Conservation (phyloP, 2,329 filamentous ascomycete genomes). For the Fusarium metavorans region DNA sequence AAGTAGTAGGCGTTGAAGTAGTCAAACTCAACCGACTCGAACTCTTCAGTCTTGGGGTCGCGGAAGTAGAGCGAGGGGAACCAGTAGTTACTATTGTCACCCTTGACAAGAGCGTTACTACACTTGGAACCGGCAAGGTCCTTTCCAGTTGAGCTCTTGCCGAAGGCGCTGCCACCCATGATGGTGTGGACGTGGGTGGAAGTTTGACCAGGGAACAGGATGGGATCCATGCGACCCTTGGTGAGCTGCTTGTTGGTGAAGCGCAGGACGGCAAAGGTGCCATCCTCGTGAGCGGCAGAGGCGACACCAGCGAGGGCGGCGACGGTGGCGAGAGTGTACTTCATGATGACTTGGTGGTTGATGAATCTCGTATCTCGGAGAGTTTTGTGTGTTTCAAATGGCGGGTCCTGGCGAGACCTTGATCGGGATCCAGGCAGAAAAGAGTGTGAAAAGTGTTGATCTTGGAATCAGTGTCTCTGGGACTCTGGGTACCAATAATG, state of each 20-base stretch:
- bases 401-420: background rate
- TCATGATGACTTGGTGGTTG: conserved; percentile 48
- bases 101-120: conserved; percentile 76
- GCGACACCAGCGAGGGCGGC: conserved; percentile 55
- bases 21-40: conserved; percentile 75
- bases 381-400: conserved; percentile 8
- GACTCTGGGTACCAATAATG: conserved; percentile 40
- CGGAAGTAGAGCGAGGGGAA: conserved; percentile 77
- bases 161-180: conserved; percentile 77
- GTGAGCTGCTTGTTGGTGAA: conserved; percentile 76
- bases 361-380: conserved; percentile 8
- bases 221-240: conserved; percentile 74
- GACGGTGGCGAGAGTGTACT: conserved; percentile 47
- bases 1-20: conserved; percentile 86
- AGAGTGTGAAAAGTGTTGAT: conserved; percentile 13
- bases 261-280: conserved; percentile 76
- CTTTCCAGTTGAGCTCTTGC: conserved; percentile 70
- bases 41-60: conserved; percentile 70
- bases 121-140: conserved; percentile 72
- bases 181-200: conserved; percentile 77
- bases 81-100: conserved; percentile 83
- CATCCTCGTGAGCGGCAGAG: conserved; percentile 55
- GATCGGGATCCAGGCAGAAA: conserved; percentile 3
- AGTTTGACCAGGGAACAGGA: conserved; percentile 70
- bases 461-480: conserved; percentile 37